A percentile compares a stretch with the other conserved stretches of the same genome.
Evolutionary conservation across 2,329 filamentous ascomycete species (phyloP).

Genomic region (Dryadomyces sulphureus): DNA sequence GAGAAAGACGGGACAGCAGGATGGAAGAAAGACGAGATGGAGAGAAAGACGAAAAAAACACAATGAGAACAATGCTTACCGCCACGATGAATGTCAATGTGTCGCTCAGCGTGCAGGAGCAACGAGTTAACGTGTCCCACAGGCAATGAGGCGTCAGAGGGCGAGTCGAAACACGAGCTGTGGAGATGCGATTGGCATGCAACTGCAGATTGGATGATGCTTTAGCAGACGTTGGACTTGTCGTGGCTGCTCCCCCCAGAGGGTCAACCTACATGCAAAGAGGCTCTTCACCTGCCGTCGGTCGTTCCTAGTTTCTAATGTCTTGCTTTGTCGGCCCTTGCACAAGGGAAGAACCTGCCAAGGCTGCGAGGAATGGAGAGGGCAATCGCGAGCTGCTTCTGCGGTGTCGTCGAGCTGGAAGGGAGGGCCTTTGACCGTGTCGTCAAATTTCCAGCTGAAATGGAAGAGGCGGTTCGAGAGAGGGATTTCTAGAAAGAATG

Average conservation of each 20-base stretch:
- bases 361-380: slow-evolving; percentile 2
- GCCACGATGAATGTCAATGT: slow-evolving; percentile 25
- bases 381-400: too few species aligned
- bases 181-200: slow-evolving; percentile 25
- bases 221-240: neutral
- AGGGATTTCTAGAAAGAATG: neutral
- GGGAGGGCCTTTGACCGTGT: neutral
- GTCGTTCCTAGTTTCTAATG: too few species aligned
- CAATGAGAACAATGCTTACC: slow-evolving; percentile 28
- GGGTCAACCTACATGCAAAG: neutral
- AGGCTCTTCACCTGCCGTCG: too few species aligned
- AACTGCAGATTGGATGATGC: slow-evolving; percentile 17
- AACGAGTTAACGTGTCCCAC: slow-evolving; percentile 54
- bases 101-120: slow-evolving; percentile 30
- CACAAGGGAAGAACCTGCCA: neutral
- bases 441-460: slow-evolving; percentile 6
- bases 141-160: slow-evolving; percentile 23
- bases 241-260: neutral
- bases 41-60: neutral
- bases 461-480: slow-evolving; percentile 4
- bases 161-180: slow-evolving; percentile 19
- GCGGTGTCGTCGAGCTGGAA: neutral
- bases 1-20: neutral
- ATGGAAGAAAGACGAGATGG: neutral
- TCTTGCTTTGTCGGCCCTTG: neutral